Percentiles rank a stretch among this genome's conserved stretches.
Evolutionary conservation across 306 rosid genomes (phyloP).

Genomic region (Sindora glabra): DNA sequence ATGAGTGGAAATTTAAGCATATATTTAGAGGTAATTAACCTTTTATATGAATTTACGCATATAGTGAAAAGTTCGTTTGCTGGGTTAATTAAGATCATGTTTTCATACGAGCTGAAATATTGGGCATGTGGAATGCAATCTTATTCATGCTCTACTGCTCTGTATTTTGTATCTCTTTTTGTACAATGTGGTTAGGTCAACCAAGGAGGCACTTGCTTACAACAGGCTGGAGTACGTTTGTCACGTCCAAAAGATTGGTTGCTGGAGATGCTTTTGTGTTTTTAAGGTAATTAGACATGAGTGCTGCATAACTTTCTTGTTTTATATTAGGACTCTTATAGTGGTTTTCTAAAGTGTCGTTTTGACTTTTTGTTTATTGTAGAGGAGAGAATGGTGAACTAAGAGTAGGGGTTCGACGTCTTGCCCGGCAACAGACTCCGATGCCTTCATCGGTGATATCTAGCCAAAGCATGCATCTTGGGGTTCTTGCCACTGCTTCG

Average conservation of each 20-base stretch:
- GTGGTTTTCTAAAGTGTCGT: no score
- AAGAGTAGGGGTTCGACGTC: slow-evolving; percentile 86
- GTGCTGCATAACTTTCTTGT: no score
- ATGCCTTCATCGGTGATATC: slow-evolving; percentile 93
- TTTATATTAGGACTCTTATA: no score
- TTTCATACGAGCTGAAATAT: no score
- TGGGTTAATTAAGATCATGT: no score
- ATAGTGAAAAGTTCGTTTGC: no score
- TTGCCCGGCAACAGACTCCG: slow-evolving; percentile 69
- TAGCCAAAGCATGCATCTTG: slow-evolving; percentile 92
- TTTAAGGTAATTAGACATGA: slow-evolving; percentile 38
- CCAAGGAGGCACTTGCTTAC: slow-evolving; percentile 96
- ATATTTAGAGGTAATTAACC: slow-evolving; percentile 93
- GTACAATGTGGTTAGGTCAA: slow-evolving; percentile 73
- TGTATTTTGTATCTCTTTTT: slow-evolving; percentile 2
- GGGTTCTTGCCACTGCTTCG: slow-evolving; percentile 96
- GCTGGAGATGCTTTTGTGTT: slow-evolving; percentile 93
- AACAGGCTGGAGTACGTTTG: slow-evolving; percentile 97
- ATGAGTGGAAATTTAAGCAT: slow-evolving; percentile 92
- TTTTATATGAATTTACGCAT: no score
- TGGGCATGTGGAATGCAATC: not conserved
- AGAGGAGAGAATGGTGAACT: slow-evolving; percentile 77
- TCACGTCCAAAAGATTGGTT: slow-evolving; percentile 82
- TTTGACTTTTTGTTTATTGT: not conserved
- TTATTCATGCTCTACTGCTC: slow-evolving; percentile 1